These are phyloP conservation scores for Desmodesmus armatus DNA, from an alignment of 139 green algal genomes.

Conservation along the genomic window DNA sequence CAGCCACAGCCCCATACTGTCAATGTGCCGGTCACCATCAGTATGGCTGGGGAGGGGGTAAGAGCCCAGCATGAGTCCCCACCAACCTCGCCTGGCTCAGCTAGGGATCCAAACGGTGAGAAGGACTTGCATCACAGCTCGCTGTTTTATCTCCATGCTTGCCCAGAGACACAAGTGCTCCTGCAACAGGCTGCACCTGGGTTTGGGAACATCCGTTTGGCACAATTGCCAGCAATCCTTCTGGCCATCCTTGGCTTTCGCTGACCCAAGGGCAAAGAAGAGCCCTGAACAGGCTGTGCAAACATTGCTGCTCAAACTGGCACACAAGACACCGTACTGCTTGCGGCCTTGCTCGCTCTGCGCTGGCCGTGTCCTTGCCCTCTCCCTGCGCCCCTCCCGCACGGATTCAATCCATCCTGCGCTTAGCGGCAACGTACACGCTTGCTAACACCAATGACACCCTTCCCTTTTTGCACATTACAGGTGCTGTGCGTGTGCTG, in stretches of 20 bases:
- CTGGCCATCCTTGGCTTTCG: no score
- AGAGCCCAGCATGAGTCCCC: not conserved
- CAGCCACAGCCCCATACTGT: not conserved
- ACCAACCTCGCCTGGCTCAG: no score
- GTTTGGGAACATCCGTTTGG: not conserved
- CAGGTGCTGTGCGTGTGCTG: slow-evolving; percentile 26
- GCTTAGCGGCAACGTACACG: no score
- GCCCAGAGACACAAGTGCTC: not conserved
- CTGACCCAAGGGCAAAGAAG: no score
- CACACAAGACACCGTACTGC: not conserved
- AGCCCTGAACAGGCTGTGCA: not conserved
- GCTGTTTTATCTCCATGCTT: not conserved
- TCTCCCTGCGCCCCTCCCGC: no score
- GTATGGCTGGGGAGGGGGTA: not conserved
- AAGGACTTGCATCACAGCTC: not conserved
- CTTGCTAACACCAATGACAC: no score
- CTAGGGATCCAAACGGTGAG: no score
- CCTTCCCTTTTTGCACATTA: no score
- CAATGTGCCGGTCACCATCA: not conserved
- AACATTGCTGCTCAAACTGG: not conserved
- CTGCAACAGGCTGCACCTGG: not conserved
- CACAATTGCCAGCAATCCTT: not conserved
- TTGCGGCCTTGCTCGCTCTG: not conserved
- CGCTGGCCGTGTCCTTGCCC: not conserved
- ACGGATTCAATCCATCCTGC: no score